A percentile compares a stretch with the other conserved stretches of the same genome.
Conservation (phyloP, 768 basidiomycete species). For the Pulveroboletus ravenelii region DNA sequence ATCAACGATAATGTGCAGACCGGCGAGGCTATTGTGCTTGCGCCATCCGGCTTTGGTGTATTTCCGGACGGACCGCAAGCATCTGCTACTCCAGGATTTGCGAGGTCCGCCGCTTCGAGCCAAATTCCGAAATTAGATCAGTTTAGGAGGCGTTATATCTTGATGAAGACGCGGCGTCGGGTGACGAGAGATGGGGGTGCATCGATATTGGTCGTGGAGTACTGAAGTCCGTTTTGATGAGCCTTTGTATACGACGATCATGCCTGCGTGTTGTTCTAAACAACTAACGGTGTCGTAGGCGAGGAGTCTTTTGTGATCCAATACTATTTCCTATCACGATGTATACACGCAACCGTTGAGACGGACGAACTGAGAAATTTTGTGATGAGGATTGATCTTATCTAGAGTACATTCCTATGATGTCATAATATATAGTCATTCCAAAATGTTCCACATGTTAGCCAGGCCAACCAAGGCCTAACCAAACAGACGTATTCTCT, state of each 20-base stretch:
- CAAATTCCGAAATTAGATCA: conserved; percentile 35
- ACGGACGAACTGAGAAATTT: no score
- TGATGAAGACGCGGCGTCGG: conserved; percentile 58
- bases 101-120: conserved; percentile 2
- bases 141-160: conserved; percentile 54
- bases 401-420: no score
- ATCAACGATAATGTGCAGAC: conserved; percentile 40
- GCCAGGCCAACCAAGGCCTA: no score
- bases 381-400: no score
- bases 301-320: neutral
- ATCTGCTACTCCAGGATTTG: conserved; percentile 1
- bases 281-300: neutral
- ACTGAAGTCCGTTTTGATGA: conserved; percentile 1
- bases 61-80: conserved; percentile 26
- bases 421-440: no score
- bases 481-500: no score
- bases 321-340: no score
- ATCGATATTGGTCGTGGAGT: conserved; percentile 42
- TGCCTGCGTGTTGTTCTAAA: neutral
- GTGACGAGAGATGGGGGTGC: conserved; percentile 64
- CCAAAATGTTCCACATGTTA: no score
- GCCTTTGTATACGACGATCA: neutral
- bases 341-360: no score
- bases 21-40: conserved; percentile 65
- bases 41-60: conserved; percentile 55